Evolutionary conservation across 345 rosid genomes (phyloP), one percentile per base, ranked within the genome.

Genomic region (Citropsis articulata): DNA sequence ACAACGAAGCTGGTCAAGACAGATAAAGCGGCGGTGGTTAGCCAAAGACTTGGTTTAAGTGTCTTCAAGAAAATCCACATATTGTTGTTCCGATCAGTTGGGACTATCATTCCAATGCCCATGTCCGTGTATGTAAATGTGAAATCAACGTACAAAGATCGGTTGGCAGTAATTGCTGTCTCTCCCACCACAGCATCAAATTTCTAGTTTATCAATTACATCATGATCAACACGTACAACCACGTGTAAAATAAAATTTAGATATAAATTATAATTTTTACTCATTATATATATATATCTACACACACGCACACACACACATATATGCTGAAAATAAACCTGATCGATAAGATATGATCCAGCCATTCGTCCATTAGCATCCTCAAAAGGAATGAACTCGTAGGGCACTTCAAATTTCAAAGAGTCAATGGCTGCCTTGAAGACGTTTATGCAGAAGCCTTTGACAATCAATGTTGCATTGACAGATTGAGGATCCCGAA

Each of bases 61-160:
- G 86, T 84, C 72, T 1, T 78, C 53, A 80, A 57, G 50, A 87
- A 83, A 38, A 80, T 72, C 80, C 69, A 50, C 36, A 77, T 74
- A 59, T 69, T 73, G 36, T 80, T 77, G 33, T 31, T 65, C 22
- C 18, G 22, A 5, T 71, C 78, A 36, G 73, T 81, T 2, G 72
- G 9, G 7, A 75, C 75, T 50, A 79, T 76, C 66, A 84, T 75
- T 13, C 71, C 83, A 2, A 79, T 45, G 7, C 83, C 83, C 27
- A 66, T 64, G 42, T 78, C 64, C 10, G 69, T 66, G 71, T 83
- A 89, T 21, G 91, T 89, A 69, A 84, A 84, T 22, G 90, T 55
- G 80, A 89, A 89, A 56, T 89, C 90, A 31, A 85, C 92, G 2
- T 78, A 78, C 57, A 27, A 56, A 3, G 89, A 80, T 42, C 90